Evolutionary conservation across 345 rosid species (phyloP), one percentile per base, ranked within the genome.

Genomic region (Trapa incisa): DNA sequence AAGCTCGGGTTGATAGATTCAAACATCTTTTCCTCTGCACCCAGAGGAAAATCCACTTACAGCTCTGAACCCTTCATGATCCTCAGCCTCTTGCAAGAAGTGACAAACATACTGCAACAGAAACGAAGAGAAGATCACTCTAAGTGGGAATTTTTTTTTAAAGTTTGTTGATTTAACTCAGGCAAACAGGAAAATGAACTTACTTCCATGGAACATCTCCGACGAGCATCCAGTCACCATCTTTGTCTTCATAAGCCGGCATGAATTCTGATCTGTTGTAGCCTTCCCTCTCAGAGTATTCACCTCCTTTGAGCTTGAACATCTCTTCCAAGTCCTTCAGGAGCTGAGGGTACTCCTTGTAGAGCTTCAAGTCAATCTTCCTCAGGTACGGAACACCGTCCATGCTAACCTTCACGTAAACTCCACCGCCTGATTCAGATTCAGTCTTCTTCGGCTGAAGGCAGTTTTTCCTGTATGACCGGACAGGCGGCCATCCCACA

Each of bases 161-260:
- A 22, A 22, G 29, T 22, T 22, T 22, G 6, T 10, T 5, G 5
- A 37, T 37, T 1, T 8, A 36, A 54, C 38, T 22, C 29, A 22
- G 29, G 29, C 29, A 47, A 1, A 12, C 29, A 50, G 37, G 54
- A 5, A 47, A 32, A 56, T 14, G 37, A 72, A 70, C 86, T 76
- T 73, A 83, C 84, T 81, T 81, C 97, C 92, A 90, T 0, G 94
- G 96, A 69, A 86, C 96, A 82, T 89, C 94, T 70, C 96, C 94
- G 4, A 86, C 88, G 7, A 90, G 79, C 97, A 90, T 90, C 97
- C 90, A 90, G 57, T 90, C 97, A 39, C 97, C 90, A 72, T 90
- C 97, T 54, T 88, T 88, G 72, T 90, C 97, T 50, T 90, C 89
- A 65, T 90, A 90, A 38, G 97, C 88, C 0, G 89, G 95, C 32